Base-by-base conservation (phyloP, 2,329 filamentous ascomycete species). In the Proliferodiscus dingleyae region DNA sequence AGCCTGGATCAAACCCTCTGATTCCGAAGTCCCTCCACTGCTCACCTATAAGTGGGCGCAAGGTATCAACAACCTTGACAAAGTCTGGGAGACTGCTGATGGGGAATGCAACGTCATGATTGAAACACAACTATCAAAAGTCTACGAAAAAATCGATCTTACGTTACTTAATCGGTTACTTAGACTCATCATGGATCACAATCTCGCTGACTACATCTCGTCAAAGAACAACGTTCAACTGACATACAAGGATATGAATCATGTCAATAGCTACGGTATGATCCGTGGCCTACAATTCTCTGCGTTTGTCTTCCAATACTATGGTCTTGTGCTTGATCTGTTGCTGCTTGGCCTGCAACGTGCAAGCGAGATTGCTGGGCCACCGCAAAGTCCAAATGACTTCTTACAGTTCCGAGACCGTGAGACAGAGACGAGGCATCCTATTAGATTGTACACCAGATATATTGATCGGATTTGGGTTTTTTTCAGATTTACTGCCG, bases 211-310 rank as follows among this genome's bases (percentile, higher is more conserved):
- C 66, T 98, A 98, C 69, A 98, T 98, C 62, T 96, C 91, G 1
- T 89, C 91, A 29, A 98, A 98, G 79, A 98, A 98, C 74, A 98
- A 98, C 63, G 93, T 98, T 10, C 91, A 96, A 65, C 78, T 98
- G 52, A 96, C 94, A 52, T 98, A 98, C 75, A 98, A 98, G 72
- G 93, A 98, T 60, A 98, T 98, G 93, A 97, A 96, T 63, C 93
- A 98, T 62, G 93, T 94, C 64, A 98, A 98, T 70, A 94, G 89
- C 64, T 98, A 97, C 64, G 93, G 93, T 57, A 87, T 98, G 85
- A 96, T 98, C 60, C 89, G 93, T 61, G 93, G 94, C 57, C 77
- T 98, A 13, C 94, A 98, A 57, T 98, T 98, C 70, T 96, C 93
- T 2, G 93, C 89, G 0, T 98, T 98, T 53, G 93, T 98, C 18